phyloP scores from a whole-genome alignment of 106 monocot genomes.

The Phalaenopsis equestris region DNA sequence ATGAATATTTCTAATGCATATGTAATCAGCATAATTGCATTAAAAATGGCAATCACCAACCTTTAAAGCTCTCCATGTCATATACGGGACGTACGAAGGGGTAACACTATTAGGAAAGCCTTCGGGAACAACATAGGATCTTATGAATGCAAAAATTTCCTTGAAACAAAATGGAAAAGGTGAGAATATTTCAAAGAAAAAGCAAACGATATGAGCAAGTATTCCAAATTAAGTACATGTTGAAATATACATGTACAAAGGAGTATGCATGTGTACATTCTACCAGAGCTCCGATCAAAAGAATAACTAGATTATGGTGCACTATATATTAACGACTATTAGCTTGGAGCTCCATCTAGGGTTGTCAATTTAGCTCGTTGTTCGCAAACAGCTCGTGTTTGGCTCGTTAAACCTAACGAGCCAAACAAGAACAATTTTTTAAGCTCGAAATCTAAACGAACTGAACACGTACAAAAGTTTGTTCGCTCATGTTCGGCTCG shows the following conservation, averaged over 20 bases:
- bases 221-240: neutral
- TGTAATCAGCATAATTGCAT: neutral
- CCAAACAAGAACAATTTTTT: too few species aligned
- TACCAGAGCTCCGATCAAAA: neutral
- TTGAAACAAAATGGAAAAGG: conserved; percentile 11
- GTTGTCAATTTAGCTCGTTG: too few species aligned
- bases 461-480: too few species aligned
- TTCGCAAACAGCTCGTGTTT: too few species aligned
- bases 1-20: neutral
- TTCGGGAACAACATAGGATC: conserved; percentile 95
- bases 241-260: neutral
- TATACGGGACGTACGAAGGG: conserved; percentile 98
- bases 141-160: conserved; percentile 85
- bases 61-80: conserved; percentile 99
- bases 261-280: neutral
- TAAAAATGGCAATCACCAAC: conserved; percentile 19
- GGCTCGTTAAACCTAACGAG: too few species aligned
- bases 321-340: neutral
- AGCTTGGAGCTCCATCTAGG: neutral
- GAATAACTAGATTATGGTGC: neutral
- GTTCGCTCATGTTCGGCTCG: too few species aligned
- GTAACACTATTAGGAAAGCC: conserved; percentile 98
- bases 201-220: neutral
- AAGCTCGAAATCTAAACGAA: too few species aligned
- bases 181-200: neutral